Percentiles rank a stretch among this genome's conserved stretches.
Evolutionary conservation across 2,329 filamentous ascomycete genomes (phyloP).

Genomic region (Triangularia setosa): DNA sequence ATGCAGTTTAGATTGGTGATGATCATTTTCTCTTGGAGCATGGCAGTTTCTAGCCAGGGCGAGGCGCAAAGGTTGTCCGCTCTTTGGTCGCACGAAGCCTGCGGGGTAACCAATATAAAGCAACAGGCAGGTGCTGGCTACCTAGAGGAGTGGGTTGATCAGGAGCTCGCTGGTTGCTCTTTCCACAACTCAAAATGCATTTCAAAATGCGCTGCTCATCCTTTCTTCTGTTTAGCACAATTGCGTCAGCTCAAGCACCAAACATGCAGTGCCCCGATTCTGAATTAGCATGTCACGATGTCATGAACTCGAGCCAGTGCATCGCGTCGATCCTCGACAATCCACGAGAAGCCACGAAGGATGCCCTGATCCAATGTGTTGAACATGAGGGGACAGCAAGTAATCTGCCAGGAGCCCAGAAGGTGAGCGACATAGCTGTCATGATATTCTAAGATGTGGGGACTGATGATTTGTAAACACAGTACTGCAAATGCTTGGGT

Average conservation of each 20-base stretch:
- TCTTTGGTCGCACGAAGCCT: neutral
- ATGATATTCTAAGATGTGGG: neutral
- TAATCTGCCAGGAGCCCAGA: conserved; percentile 16
- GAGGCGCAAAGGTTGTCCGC: neutral
- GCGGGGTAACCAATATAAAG: neutral
- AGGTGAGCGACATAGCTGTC: conserved; percentile 13
- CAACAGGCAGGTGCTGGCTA: neutral
- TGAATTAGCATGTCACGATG: conserved; percentile 19
- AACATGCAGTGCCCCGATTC: conserved; percentile 13
- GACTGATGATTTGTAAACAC: neutral
- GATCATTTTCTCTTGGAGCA: neutral
- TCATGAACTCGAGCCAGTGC: conserved; percentile 21
- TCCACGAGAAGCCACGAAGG: conserved; percentile 5
- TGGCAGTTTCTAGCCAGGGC: neutral
- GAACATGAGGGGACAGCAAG: conserved; percentile 21
- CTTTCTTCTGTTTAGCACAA: neutral
- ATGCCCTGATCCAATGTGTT: conserved; percentile 15
- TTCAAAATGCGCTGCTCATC: neutral
- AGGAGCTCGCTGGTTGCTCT: neutral
- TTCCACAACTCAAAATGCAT: neutral
- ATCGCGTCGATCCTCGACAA: conserved; percentile 14
- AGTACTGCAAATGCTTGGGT: neutral
- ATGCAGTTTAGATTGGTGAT: neutral
- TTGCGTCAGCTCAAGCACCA: conserved; percentile 1
- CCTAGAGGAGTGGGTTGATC: neutral